These are phyloP conservation scores for Jaltomata sinuosa DNA, from an alignment of 257 asterid species.

Conservation along the genomic window DNA sequence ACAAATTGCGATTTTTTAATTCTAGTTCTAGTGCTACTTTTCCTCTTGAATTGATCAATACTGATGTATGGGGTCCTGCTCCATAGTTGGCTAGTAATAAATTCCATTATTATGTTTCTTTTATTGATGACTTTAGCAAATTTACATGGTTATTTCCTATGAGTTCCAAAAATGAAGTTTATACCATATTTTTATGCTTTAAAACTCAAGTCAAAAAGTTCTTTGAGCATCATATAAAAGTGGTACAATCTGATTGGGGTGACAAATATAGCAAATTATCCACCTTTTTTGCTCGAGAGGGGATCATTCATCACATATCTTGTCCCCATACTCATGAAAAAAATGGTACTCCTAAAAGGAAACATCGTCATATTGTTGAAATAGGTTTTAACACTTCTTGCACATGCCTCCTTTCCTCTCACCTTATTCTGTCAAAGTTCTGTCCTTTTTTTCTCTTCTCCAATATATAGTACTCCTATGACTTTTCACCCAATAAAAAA, in stretches of 20 bases:
- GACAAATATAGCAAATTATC: too few species aligned
- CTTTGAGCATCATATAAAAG: too few species aligned
- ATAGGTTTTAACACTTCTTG: too few species aligned
- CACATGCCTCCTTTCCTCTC: too few species aligned
- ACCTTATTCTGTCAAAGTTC: too few species aligned
- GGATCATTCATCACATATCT: neutral
- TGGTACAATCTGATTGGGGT: neutral
- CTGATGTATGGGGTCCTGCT: neutral
- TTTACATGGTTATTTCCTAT: too few species aligned
- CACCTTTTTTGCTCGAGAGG: too few species aligned
- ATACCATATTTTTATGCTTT: too few species aligned
- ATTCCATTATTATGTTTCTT: too few species aligned
- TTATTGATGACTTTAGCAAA: too few species aligned
- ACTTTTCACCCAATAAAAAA: neutral
- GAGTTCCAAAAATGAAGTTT: too few species aligned
- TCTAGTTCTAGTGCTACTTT: neutral
- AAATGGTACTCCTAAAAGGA: neutral
- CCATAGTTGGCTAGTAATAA: too few species aligned
- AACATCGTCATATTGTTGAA: neutral
- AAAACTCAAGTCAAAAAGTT: neutral
- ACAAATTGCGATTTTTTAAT: neutral
- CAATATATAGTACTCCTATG: neutral
- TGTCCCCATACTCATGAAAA: conserved; percentile 3
- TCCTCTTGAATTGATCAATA: neutral
- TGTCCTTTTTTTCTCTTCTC: neutral